These are phyloP conservation scores for Adansonia gregorii DNA, from an alignment of 441 rosid species.

Conservation along the genomic window DNA sequence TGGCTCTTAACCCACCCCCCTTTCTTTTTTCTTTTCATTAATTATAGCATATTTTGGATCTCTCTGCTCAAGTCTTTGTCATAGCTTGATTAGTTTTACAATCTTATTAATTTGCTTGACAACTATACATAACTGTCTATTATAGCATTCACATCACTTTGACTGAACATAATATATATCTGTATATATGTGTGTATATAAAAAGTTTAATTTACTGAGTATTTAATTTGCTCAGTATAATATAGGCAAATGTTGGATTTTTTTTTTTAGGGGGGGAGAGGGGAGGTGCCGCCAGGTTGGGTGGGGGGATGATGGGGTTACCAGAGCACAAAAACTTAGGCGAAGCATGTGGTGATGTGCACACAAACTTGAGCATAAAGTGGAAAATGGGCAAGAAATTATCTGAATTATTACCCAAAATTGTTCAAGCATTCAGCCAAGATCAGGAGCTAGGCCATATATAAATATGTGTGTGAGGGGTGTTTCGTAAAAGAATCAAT, in stretches of 20 bases:
- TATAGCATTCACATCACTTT: not conserved
- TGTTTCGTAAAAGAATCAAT: no score
- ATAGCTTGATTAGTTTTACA: not conserved
- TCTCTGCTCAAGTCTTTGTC: not conserved
- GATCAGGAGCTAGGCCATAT: not conserved
- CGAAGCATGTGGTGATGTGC: not conserved
- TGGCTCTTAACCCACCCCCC: constrained; percentile 33
- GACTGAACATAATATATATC: no score
- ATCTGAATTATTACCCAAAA: not conserved
- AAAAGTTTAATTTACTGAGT: no score
- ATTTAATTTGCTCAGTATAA: not conserved
- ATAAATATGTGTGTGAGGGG: no score
- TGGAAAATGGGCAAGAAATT: not conserved
- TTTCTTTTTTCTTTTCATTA: constrained; percentile 12
- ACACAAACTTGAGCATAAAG: not conserved
- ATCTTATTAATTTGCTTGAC: not conserved
- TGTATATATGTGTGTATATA: no score
- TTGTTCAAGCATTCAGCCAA: not conserved
- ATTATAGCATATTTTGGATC: constrained; percentile 32
- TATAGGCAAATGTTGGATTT: not conserved
- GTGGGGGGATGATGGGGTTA: not conserved
- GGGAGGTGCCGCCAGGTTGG: not conserved
- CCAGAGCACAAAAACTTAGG: not conserved
- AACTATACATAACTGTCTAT: not conserved
- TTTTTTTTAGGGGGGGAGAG: no score